Evolutionary conservation across 768 basidiomycete species (phyloP), one percentile per base, ranked within the genome.

Genomic region (Lactarius evosmus): DNA sequence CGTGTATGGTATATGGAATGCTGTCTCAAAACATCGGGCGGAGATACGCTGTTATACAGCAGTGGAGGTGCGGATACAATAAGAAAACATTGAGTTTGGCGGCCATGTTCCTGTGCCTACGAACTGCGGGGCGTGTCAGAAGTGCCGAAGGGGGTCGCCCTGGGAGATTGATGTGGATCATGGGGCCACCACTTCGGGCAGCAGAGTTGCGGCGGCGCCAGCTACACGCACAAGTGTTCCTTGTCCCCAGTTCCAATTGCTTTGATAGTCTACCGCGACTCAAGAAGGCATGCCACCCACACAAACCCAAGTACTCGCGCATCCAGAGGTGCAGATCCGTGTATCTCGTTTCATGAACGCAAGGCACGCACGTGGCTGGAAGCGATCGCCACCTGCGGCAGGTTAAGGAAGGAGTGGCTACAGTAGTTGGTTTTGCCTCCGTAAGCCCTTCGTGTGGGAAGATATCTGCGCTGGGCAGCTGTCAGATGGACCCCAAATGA

Each of bases 131-230:
- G 22, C 29, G 4, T 41, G 5, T 27, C 29, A 22, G 29, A 41
- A 27, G 25, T 36, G 46, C 38, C 8, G 11, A 34, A 32, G 22
- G 32, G 41, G 1, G 41, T 19, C 30, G 1, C 16, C 22, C 32
- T 36, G 53, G 58, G 38, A 46, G 36, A 29, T 54, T 33, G 57
- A 63, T 53, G 44, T 54, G 58, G 41, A n/a, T 25, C 41, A 51
- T 22, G 41, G 44, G 51, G 2, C 22, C 59, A 9, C 54, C 54
- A 4, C 41, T 27, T 55, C 17, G 7, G 59, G 38, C 46, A 61
- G 49, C 33, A 51, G 25, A 38, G 38, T 52, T 56, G 55, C 63
- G 63, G 54, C 34, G 51, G 40, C 40, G 22, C 7, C n/a, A 33
- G 11, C n/a, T 22, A 38, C n/a, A 34, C 27, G 27, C 27, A 49